Percentiles rank a stretch among this genome's conserved stretches.
phyloP scores from a whole-genome alignment of 2,329 filamentous ascomycete species.

The Ramularia endophylla region DNA sequence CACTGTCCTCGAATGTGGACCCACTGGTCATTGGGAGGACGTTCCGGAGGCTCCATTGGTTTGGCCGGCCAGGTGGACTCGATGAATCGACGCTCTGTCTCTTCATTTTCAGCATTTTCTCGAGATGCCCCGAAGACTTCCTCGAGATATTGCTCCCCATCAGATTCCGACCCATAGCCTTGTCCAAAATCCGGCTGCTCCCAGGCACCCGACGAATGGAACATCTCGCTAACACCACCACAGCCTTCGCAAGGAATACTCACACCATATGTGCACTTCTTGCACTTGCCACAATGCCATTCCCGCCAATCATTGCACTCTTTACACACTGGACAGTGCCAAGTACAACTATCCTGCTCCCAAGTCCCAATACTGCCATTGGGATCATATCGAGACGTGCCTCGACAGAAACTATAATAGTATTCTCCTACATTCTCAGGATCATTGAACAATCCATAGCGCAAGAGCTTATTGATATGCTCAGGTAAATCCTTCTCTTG shows the following conservation, averaged over 20 bases:
- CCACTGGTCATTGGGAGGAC: no score
- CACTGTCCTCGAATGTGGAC: no score
- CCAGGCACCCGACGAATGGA: no score
- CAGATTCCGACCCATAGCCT: no score
- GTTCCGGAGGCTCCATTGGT: no score
- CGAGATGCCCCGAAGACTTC: no score
- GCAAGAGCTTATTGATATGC: constrained; percentile 3
- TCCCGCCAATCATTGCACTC: constrained; percentile 10
- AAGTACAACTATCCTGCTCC: constrained; percentile 1
- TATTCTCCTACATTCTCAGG: not conserved
- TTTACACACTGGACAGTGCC: constrained; percentile 7
- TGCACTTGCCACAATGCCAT: constrained; percentile 8
- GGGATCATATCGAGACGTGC: no score
- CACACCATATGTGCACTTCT: constrained; percentile 9
- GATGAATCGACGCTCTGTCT: no score
- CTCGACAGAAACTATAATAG: constrained; percentile 2
- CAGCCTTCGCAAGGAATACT: constrained; percentile 5
- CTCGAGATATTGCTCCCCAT: no score
- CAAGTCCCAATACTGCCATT: not conserved
- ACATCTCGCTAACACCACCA: not conserved
- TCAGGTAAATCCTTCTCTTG: constrained; percentile 1
- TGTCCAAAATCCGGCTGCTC: no score
- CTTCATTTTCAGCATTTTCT: no score
- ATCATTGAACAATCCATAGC: constrained; percentile 2
- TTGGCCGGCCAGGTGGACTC: no score